A percentile compares a stretch with the other conserved stretches of the same genome.
These are phyloP conservation scores for Sedum album DNA, from an alignment of 164 flowering plant genomes.

Conservation along the genomic window DNA sequence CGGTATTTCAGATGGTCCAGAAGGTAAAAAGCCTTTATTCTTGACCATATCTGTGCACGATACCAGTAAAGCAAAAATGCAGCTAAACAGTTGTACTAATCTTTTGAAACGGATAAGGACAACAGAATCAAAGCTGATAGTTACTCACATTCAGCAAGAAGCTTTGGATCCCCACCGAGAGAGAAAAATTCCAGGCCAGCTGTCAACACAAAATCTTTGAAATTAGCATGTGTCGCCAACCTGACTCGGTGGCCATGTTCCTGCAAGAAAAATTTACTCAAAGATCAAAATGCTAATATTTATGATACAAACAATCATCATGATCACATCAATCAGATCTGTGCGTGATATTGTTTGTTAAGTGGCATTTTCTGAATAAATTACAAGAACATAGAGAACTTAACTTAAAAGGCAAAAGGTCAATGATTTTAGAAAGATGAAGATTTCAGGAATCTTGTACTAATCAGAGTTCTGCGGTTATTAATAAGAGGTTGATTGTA, in stretches of 20 bases:
- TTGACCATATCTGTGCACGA: conserved; percentile 53
- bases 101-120: background rate
- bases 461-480: background rate
- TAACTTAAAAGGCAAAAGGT: background rate
- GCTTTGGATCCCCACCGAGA: conserved; percentile 51
- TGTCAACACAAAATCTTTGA: conserved; percentile 39
- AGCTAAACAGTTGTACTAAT: background rate
- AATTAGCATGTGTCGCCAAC: conserved; percentile 49
- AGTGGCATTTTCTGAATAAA: background rate
- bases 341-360: background rate
- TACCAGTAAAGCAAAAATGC: background rate
- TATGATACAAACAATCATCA: background rate
- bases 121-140: background rate
- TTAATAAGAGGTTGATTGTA: background rate
- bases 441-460: background rate
- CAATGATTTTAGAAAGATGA: background rate
- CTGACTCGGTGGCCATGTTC: conserved; percentile 51
- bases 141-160: conserved; percentile 52
- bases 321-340: background rate
- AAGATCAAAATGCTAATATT: background rate
- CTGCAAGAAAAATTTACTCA: conserved; percentile 20
- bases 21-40: conserved; percentile 64
- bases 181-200: conserved; percentile 51
- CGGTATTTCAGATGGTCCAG: conserved; percentile 49
- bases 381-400: too few species aligned